A percentile compares a stretch with the other conserved stretches of the same genome.
phyloP scores from a whole-genome alignment of 2,329 filamentous ascomycete species.

The Pyrenophora tritici-repentis region DNA sequence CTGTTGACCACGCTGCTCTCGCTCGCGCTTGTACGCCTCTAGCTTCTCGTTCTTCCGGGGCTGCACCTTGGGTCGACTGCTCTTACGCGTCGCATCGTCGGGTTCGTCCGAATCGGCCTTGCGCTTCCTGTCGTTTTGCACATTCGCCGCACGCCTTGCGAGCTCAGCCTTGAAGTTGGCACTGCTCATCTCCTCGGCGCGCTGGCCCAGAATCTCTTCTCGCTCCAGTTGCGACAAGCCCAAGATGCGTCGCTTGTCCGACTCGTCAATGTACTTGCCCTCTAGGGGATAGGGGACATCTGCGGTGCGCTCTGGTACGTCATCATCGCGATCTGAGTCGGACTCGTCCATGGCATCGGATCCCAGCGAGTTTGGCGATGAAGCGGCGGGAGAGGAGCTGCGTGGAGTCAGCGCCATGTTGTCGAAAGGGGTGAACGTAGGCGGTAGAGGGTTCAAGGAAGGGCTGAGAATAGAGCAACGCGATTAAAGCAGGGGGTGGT shows the following conservation, averaged over 20 bases:
- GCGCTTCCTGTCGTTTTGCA: constrained; percentile 69
- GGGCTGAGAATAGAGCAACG: constrained; percentile 11
- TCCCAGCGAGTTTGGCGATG: constrained; percentile 73
- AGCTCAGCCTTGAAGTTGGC: constrained; percentile 82
- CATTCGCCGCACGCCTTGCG: constrained; percentile 70
- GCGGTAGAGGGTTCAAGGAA: constrained; percentile 18
- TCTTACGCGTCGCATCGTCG: constrained; percentile 77
- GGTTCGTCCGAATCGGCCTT: constrained; percentile 79
- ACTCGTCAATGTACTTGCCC: constrained; percentile 70
- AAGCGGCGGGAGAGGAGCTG: constrained; percentile 69
- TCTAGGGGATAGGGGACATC: constrained; percentile 81
- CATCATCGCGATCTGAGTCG: constrained; percentile 57
- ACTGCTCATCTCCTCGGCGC: constrained; percentile 79
- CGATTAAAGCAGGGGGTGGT: constrained; percentile 4
- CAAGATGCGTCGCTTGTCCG: constrained; percentile 69
- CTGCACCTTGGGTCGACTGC: constrained; percentile 55
- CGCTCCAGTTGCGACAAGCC: constrained; percentile 87
- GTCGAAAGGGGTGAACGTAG: constrained; percentile 11
- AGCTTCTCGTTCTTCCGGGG: constrained; percentile 72
- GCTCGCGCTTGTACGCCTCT: constrained; percentile 63
- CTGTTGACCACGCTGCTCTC: constrained; percentile 65
- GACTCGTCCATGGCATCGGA: constrained; percentile 89
- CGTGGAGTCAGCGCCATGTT: constrained; percentile 36
- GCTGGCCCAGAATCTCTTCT: constrained; percentile 87
- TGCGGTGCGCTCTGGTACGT: constrained; percentile 58